Evolutionary conservation across 257 asterid genomes (phyloP).

Genomic region (Ligustrum vulgare): DNA sequence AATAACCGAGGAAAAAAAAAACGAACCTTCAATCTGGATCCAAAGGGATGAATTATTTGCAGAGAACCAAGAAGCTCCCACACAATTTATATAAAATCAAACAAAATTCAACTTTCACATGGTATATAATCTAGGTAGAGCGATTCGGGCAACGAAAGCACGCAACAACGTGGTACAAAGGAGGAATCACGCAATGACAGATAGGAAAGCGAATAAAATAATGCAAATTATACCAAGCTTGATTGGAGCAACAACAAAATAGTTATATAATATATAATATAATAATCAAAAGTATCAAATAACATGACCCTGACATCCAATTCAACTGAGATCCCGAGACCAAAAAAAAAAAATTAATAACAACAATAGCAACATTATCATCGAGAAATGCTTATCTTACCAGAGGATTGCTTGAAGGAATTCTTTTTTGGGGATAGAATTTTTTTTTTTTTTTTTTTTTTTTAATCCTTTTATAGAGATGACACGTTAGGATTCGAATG

Average conservation of each 20-base stretch:
- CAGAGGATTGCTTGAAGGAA: not conserved
- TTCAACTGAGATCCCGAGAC: not conserved
- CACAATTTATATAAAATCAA: slow-evolving; percentile 14
- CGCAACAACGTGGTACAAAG: slow-evolving; percentile 66
- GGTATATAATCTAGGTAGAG: not conserved
- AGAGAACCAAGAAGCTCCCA: slow-evolving; percentile 28
- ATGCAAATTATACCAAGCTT: slow-evolving; percentile 22
- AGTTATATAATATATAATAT: slow-evolving; percentile 7
- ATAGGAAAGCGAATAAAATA: slow-evolving; percentile 30
- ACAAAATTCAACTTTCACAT: slow-evolving; percentile 28
- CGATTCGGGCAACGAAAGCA: slow-evolving; percentile 36
- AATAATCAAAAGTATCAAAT: slow-evolving; percentile 35
- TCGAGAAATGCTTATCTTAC: not conserved
- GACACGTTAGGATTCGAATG: slow-evolving; percentile 18
- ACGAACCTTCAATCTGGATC: slow-evolving; percentile 55
- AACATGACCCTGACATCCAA: slow-evolving; percentile 43
- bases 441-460: not conserved
- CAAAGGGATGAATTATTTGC: slow-evolving; percentile 32
- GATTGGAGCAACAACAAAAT: slow-evolving; percentile 11
- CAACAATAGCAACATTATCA: not conserved
- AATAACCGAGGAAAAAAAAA: slow-evolving; percentile 2
- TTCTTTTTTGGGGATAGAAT: not conserved
- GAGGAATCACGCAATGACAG: slow-evolving; percentile 59
- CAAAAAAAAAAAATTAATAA: not conserved
- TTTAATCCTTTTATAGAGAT: not conserved